A percentile compares a stretch with the other conserved stretches of the same genome.
phyloP scores from a whole-genome alignment of 345 rosid genomes.

The Corymbia maculata region DNA sequence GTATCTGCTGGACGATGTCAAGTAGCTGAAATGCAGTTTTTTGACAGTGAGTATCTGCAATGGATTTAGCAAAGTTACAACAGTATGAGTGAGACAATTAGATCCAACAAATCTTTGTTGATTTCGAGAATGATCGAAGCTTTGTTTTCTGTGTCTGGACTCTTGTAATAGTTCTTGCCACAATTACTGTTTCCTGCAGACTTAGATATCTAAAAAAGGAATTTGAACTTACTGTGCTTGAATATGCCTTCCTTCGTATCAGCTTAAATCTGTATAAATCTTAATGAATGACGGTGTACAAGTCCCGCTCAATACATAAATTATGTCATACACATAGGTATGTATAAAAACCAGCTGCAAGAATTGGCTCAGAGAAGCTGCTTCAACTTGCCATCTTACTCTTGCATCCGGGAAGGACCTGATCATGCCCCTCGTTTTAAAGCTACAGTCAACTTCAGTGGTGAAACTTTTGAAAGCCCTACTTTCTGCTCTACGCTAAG shows the following conservation, averaged over 20 bases:
- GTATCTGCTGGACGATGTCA: background rate
- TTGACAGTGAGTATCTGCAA: background rate
- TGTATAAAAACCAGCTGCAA: background rate
- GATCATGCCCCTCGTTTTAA: background rate
- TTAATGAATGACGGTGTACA: background rate
- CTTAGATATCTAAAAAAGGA: background rate
- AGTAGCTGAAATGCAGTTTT: background rate
- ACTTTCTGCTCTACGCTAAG: background rate
- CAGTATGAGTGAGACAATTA: background rate
- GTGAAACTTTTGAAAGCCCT: background rate
- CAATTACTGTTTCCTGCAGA: background rate
- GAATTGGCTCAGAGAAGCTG: background rate
- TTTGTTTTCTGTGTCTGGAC: background rate
- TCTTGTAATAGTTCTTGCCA: background rate
- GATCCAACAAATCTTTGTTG: background rate
- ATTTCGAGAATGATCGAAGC: background rate
- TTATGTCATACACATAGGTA: background rate
- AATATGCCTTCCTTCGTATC: background rate
- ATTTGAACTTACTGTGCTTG: background rate
- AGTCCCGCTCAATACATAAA: background rate
- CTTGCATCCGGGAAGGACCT: background rate
- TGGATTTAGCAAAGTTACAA: background rate
- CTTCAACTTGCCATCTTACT: background rate
- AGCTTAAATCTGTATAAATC: background rate
- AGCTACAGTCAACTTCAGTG: background rate